Conservation (phyloP, 202 grass and related monocot genomes). For the Musa balbisiana region DNA sequence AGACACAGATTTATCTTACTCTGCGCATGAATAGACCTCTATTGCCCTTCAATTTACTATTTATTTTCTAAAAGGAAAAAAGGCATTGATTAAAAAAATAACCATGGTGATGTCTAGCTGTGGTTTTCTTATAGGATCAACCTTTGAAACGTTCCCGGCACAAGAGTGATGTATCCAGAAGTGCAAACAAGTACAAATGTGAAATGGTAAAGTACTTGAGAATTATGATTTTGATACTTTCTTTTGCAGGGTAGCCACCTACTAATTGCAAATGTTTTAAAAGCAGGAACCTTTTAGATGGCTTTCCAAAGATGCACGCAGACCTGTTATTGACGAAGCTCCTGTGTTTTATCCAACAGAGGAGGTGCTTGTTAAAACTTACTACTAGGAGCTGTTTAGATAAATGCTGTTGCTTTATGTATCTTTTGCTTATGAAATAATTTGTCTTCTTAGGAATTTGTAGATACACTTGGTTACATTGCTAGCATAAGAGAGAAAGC, state of each 20-base stretch:
- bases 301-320: conserved; percentile 44
- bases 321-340: conserved; percentile 71
- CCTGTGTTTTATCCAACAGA: conserved; percentile 81
- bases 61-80: background rate
- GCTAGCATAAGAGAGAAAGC: conserved; percentile 52
- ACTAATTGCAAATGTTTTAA: conserved; percentile 3
- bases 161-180: conserved; percentile 24
- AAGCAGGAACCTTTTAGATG: conserved; percentile 36
- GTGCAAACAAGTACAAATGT: conserved; percentile 19
- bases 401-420: conserved; percentile 1
- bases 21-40: background rate
- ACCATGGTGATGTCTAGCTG: background rate
- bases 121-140: conserved; percentile 27
- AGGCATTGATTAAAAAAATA: background rate
- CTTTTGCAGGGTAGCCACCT: background rate
- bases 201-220: conserved; percentile 11
- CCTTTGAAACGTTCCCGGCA: conserved; percentile 20
- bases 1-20: too few species aligned
- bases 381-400: background rate
- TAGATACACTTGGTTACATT: conserved; percentile 84
- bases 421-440: conserved; percentile 17
- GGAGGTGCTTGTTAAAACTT: conserved; percentile 45
- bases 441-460: conserved; percentile 67
- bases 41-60: background rate
- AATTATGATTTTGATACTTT: conserved; percentile 12